These are phyloP conservation scores for Lithohypha guttulata DNA, from an alignment of 2,329 filamentous ascomycete genomes.

Conservation along the genomic window DNA sequence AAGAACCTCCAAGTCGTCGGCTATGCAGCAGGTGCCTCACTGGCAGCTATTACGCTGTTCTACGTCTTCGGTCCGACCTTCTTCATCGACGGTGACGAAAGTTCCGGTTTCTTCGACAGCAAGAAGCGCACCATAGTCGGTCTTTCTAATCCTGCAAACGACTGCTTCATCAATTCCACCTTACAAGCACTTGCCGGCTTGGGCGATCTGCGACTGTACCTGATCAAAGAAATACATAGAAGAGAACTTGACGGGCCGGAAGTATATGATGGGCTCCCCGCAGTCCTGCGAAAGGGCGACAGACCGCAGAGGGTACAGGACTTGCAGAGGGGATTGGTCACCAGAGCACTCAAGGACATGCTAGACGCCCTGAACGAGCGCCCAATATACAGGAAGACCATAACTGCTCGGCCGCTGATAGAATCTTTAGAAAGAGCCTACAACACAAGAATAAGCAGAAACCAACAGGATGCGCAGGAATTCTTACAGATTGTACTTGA, in stretches of 20 bases:
- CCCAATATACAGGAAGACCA: slow-evolving; percentile 86
- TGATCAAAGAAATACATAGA: slow-evolving; percentile 83
- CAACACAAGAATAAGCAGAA: slow-evolving; percentile 77
- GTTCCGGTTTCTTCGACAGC: slow-evolving; percentile 40
- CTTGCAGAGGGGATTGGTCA: slow-evolving; percentile 72
- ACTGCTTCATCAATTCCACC: slow-evolving; percentile 94
- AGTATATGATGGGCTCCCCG: slow-evolving; percentile 55
- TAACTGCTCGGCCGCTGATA: slow-evolving; percentile 78
- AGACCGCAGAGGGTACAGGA: slow-evolving; percentile 42
- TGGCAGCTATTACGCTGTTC: slow-evolving; percentile 86
- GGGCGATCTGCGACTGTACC: slow-evolving; percentile 76
- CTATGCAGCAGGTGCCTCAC: slow-evolving; percentile 89
- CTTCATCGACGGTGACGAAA: slow-evolving; percentile 73
- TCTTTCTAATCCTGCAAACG: slow-evolving; percentile 81
- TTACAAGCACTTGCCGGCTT: slow-evolving; percentile 86
- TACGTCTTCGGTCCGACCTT: slow-evolving; percentile 98
- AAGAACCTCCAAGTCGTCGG: slow-evolving; percentile 73
- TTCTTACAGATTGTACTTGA: slow-evolving; percentile 92
- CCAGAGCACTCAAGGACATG: slow-evolving; percentile 80
- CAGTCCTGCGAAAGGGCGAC: slow-evolving; percentile 28
- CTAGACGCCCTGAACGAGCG: slow-evolving; percentile 86
- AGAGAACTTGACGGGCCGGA: slow-evolving; percentile 66
- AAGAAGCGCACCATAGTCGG: slow-evolving; percentile 84
- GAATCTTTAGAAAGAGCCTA: slow-evolving; percentile 75
- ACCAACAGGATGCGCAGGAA: slow-evolving; percentile 96